Evolutionary conservation across 2,329 filamentous ascomycete genomes (phyloP).

Genomic region (Apiospora arundinis): DNA sequence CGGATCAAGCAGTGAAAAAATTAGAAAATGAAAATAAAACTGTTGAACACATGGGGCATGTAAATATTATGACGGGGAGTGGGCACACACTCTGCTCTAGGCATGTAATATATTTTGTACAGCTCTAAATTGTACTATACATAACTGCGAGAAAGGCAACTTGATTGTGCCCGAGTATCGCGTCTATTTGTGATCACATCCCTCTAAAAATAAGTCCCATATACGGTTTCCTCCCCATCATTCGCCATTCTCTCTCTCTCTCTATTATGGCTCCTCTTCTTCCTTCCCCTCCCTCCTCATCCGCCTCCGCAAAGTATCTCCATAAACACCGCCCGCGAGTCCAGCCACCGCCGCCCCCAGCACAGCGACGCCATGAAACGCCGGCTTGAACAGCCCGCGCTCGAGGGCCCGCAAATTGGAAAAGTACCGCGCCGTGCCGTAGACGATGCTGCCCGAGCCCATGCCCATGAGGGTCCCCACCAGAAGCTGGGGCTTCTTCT

Average conservation of each 20-base stretch:
- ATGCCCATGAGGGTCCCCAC: slow-evolving; percentile 50
- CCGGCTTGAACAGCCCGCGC: slow-evolving; percentile 48
- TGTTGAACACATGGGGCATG: neutral
- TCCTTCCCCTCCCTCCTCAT: slow-evolving; percentile 29
- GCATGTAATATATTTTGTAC: slow-evolving; percentile 9
- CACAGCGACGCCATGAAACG: slow-evolving; percentile 39
- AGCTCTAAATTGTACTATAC: slow-evolving; percentile 8
- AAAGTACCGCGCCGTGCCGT: slow-evolving; percentile 56
- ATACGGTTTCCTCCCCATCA: too few relatives aligned
- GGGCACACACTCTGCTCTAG: slow-evolving; percentile 8
- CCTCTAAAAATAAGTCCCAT: neutral
- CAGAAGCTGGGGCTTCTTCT: slow-evolving; percentile 42
- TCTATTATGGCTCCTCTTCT: slow-evolving; percentile 12
- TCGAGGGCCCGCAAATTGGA: slow-evolving; percentile 48
- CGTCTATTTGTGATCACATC: neutral
- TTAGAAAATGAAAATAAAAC: neutral
- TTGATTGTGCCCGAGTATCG: too few relatives aligned
- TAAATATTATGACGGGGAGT: neutral
- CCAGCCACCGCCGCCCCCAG: slow-evolving; percentile 39
- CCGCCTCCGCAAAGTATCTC: slow-evolving; percentile 32
- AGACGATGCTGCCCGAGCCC: slow-evolving; percentile 52
- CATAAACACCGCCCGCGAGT: slow-evolving; percentile 39
- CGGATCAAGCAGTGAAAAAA: neutral
- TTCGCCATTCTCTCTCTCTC: neutral
- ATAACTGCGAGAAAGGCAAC: neutral